Base-by-base conservation (phyloP, 306 rosid species). In the Hippophae rhamnoides region DNA sequence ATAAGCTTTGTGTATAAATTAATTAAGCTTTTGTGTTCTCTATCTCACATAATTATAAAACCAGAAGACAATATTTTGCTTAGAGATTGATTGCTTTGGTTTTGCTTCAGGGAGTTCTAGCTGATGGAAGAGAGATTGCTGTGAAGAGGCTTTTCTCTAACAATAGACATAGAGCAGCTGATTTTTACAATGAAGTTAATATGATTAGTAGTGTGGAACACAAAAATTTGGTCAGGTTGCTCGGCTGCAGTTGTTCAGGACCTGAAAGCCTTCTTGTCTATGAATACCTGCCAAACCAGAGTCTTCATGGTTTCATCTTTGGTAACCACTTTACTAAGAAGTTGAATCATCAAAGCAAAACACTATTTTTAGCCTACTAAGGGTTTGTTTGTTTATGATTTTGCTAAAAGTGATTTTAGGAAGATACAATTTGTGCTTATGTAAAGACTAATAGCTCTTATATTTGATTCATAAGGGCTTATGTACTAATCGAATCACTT, bases 201-300 rank as follows among this genome's bases (percentile, higher is more conserved):
- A 85, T 92, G 64, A 84, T 92, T 48, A 86, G 95, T 65, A 74
- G 85, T 5, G 90, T 85, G 43, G 90, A 92, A 71, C 97, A 92
- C 76, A 92, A 80, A 67, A 88, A 85, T 68, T 68, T 92, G 45
- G 95, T 88, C 43, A 80, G 95, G 58, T 55, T 92, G 60, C 72
- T 85, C 62, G 99, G 99, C 31, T 92, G 97, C 83, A 80, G 95
- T 65, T 88, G 93, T 59, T 78, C 97, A 12, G 95, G 97, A 74
- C 94, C 99, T 13, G 99, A 92, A 77, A 92, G 95, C 72, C 84
- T 88, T 42, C 97, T 92, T 18, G 88, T 92, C 9, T 88, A 92
- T 62, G 97, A 92, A 71, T 80, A 42, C 79, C 65, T 90, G 42
- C 89, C 81, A 5, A 90, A 90, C 85, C 79, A 52, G 74, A 90